Evolutionary conservation across 2,329 filamentous ascomycete genomes (phyloP).

Genomic region (Phialophora verrucosa): DNA sequence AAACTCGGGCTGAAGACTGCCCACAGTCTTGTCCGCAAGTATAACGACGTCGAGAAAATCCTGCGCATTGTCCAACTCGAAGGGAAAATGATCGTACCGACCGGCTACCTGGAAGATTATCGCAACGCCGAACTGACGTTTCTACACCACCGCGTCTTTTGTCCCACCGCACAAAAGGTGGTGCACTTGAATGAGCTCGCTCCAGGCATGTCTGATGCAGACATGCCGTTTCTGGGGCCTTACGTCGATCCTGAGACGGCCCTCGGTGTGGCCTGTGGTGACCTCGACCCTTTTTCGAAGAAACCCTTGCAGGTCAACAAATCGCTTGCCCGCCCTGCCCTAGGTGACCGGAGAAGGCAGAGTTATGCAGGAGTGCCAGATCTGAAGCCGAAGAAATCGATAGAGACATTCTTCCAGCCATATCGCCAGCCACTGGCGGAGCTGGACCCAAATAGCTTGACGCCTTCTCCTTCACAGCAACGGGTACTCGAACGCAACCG

Average conservation of each 20-base stretch:
- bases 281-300: slow-evolving; percentile 73
- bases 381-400: slow-evolving; percentile 65
- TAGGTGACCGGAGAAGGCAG: slow-evolving; percentile 48
- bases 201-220: slow-evolving; percentile 66
- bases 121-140: slow-evolving; percentile 90
- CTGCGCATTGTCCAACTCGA: slow-evolving; percentile 86
- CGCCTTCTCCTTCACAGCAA: slow-evolving; percentile 69
- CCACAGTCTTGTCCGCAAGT: slow-evolving; percentile 84
- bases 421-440: slow-evolving; percentile 69
- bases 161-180: slow-evolving; percentile 71
- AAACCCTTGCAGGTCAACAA: slow-evolving; percentile 41
- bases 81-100: slow-evolving; percentile 79
- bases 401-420: slow-evolving; percentile 69
- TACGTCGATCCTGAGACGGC: slow-evolving; percentile 73
- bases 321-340: slow-evolving; percentile 43
- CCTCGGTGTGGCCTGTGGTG: slow-evolving; percentile 75
- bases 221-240: slow-evolving; percentile 81
- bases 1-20: slow-evolving; percentile 92
- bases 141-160: slow-evolving; percentile 92
- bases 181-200: slow-evolving; percentile 76
- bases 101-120: slow-evolving; percentile 81
- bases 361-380: slow-evolving; percentile 55
- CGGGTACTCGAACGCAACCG: slow-evolving; percentile 61
- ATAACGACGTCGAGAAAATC: slow-evolving; percentile 83
- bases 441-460: slow-evolving; percentile 70